Base-by-base conservation (phyloP, 192 early-diverging fungal species). In the Coemansia erecta region DNA sequence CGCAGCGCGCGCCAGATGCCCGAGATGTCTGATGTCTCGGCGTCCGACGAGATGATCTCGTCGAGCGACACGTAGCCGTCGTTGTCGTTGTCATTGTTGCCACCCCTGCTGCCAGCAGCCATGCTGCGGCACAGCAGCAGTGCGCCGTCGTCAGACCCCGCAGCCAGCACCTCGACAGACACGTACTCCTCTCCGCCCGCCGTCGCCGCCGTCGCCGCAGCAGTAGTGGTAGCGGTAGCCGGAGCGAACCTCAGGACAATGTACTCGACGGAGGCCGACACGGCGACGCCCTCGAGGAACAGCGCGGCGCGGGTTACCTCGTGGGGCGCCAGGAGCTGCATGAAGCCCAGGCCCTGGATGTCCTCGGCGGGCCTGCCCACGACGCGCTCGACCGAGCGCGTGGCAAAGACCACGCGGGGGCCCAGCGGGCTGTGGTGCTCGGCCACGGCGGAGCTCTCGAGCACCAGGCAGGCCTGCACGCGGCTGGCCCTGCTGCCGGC, bases 11-110 rank as follows among this genome's bases (percentile, higher is more conserved):
- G 53, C 61, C 68, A 71, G 18, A 45, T 10, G 14, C 56, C 52
- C 8, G 53, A 53, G 1, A 62, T 21, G 40, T 75, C 72, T 0
- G 72, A 69, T 17, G 63, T 66, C 12, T 70, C 68, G 0, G 63
- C 45, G 26, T 76, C 67, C 0, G 73, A 76, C 8, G 73, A 66
- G 18, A 76, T 60, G 5, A 76, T 70, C 11, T 76, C 67, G 28
- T 70, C 67, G 7, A 76, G 49, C 10, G 60, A 66, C 60, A 70
- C 46, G 63, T 76, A 66, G 4, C 64, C 67, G 18, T 51, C 52
- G 7, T 48, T 15, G 4, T 57, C 43, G 26, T 55, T 46, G 33
- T 22, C 24, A 39, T 42, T 23, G 13, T 18, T 13, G 21, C 13
- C 31, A 3, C 13, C 14, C 14, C 19, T 41, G n/a, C 15, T 18